A percentile compares a stretch with the other conserved stretches of the same genome.
These are phyloP conservation scores for Apium graveolens DNA, from an alignment of 129 eudicot genomes.

Conservation along the genomic window DNA sequence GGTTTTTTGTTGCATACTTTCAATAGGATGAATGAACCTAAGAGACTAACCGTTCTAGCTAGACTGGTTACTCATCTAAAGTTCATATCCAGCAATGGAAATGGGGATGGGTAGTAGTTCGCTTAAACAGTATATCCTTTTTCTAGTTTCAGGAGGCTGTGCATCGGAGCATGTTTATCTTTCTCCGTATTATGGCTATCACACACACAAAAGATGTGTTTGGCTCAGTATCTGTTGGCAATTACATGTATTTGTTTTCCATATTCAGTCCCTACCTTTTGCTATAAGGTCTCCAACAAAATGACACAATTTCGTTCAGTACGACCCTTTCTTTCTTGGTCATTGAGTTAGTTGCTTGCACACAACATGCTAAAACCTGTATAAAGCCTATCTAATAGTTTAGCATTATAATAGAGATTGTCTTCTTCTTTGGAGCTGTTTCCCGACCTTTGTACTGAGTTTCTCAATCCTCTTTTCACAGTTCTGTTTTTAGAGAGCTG, in stretches of 20 bases:
- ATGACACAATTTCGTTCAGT: not conserved
- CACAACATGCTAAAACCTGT: not conserved
- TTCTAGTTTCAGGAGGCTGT: not conserved
- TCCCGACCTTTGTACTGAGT: not conserved
- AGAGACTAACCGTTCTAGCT: not conserved
- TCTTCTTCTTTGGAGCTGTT: not conserved
- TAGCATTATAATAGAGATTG: not conserved
- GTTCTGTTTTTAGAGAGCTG: conserved; percentile 77
- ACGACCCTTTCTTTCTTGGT: not conserved
- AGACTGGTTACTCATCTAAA: not conserved
- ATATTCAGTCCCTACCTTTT: not conserved
- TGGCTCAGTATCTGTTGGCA: not conserved
- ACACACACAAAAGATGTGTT: not conserved
- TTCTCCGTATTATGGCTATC: not conserved
- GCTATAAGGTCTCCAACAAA: not conserved
- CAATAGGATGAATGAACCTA: not conserved
- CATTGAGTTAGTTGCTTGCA: not conserved
- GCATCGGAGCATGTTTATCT: not conserved
- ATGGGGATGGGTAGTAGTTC: not conserved
- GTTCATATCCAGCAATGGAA: not conserved
- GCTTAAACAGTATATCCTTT: not conserved
- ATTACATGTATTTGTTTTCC: not conserved
- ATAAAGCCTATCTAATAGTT: not conserved
- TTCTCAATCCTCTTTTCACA: conserved; percentile 19
- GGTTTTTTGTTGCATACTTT: not conserved